Percentiles rank a stretch among this genome's conserved stretches.
These are phyloP conservation scores for Wickerhamiella azyma DNA, from an alignment of 805 yeast genomes.

Conservation along the genomic window DNA sequence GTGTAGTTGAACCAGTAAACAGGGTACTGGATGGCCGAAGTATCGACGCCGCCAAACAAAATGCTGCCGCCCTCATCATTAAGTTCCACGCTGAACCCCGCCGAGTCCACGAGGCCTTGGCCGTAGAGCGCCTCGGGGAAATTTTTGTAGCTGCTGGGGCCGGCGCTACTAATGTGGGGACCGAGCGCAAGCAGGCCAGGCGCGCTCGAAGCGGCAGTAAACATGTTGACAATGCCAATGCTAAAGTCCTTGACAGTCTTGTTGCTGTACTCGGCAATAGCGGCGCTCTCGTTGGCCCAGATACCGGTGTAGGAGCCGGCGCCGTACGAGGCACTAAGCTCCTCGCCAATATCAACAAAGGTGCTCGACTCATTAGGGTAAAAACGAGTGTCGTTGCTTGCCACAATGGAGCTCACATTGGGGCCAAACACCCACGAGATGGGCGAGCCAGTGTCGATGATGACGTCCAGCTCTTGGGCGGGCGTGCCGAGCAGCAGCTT, in stretches of 20 bases:
- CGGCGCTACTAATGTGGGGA: slow-evolving; percentile 19
- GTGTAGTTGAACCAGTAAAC: slow-evolving; percentile 18
- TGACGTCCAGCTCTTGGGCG: slow-evolving; percentile 29
- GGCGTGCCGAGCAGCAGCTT: slow-evolving; percentile 31
- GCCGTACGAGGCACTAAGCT: slow-evolving; percentile 31
- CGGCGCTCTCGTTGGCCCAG: slow-evolving; percentile 23
- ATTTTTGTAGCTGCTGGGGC: slow-evolving; percentile 16
- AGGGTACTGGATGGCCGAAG: slow-evolving; percentile 18
- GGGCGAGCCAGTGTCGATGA: slow-evolving; percentile 38
- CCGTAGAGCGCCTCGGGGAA: slow-evolving; percentile 19
- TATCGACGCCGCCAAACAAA: slow-evolving; percentile 24
- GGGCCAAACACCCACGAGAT: slow-evolving; percentile 36
- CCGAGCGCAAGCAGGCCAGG: slow-evolving; percentile 21
- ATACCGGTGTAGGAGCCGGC: slow-evolving; percentile 23
- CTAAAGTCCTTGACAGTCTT: slow-evolving; percentile 16
- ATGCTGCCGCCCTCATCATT: slow-evolving; percentile 20
- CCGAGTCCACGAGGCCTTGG: slow-evolving; percentile 16
- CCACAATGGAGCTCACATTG: slow-evolving; percentile 16
- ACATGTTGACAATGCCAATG: slow-evolving; percentile 22
- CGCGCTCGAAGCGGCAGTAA: slow-evolving; percentile 16
- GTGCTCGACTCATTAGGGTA: slow-evolving; percentile 19
- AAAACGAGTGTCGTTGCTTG: slow-evolving; percentile 19
- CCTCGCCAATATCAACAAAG: slow-evolving; percentile 20
- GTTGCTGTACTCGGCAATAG: slow-evolving; percentile 16
- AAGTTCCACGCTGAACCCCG: slow-evolving; percentile 19